Conservation (phyloP, 176 grass and related monocot genomes). For the Neostapfia colusana region DNA sequence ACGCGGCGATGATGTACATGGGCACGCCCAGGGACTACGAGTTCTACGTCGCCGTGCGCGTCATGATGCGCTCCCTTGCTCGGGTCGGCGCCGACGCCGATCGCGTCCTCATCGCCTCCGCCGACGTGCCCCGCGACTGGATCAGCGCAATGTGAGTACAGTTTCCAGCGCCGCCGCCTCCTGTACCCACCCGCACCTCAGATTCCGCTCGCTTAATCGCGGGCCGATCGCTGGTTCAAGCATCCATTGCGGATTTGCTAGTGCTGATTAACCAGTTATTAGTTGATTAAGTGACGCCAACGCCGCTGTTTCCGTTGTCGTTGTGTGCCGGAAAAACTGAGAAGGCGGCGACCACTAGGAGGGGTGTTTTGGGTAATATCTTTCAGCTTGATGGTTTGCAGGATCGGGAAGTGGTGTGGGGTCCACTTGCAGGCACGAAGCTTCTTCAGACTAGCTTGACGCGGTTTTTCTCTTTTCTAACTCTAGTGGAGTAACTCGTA, state of each 20-base stretch:
- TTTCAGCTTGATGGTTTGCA: background rate
- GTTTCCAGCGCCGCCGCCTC: no score
- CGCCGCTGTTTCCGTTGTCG: background rate
- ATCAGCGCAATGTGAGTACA: conserved; percentile 70
- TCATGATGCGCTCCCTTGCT: conserved; percentile 91
- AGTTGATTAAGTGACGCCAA: background rate
- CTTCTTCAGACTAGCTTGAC: background rate
- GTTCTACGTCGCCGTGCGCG: conserved; percentile 90
- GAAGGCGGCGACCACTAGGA: background rate
- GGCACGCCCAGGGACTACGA: conserved; percentile 98
- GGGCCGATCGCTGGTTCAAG: no score
- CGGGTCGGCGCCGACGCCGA: conserved; percentile 71
- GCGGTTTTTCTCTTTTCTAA: background rate
- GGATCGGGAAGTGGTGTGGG: background rate
- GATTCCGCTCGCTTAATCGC: no score
- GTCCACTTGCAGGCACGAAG: conserved; percentile 12
- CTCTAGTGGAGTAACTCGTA: background rate
- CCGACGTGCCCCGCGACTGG: conserved; percentile 76
- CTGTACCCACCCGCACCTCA: no score
- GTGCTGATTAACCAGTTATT: background rate
- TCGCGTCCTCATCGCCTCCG: conserved; percentile 90
- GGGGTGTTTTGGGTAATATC: conserved; percentile 7
- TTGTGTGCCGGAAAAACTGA: background rate
- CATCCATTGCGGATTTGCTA: background rate
- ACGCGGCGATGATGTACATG: conserved; percentile 99